Conservation (phyloP, 805 yeast species). For the Saccharomycopsis javanensis region DNA sequence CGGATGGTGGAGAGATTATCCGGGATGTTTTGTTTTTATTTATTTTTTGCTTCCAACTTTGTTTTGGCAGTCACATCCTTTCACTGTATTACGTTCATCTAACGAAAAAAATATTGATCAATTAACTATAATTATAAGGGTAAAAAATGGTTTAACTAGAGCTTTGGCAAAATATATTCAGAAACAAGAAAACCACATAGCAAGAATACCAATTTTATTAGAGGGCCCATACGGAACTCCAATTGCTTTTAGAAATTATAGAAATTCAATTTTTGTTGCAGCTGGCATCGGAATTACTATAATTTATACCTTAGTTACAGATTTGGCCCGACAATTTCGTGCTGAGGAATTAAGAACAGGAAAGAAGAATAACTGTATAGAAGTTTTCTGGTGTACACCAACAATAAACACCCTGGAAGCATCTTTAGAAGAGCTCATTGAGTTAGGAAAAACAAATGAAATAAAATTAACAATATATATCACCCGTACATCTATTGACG, state of each 20-base stretch:
- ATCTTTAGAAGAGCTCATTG: conserved; percentile 12
- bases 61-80: conserved; percentile 53
- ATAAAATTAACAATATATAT: conserved; percentile 10
- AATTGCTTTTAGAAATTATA: conserved; percentile 39
- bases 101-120: conserved; percentile 26
- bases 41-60: conserved; percentile 36
- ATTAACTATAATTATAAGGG: conserved; percentile 33
- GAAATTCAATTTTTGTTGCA: conserved; percentile 49
- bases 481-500: conserved; percentile 6
- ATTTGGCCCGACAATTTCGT: conserved; percentile 23
- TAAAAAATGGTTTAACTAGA: conserved; percentile 40
- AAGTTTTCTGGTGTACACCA: conserved; percentile 16
- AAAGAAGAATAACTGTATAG: conserved; percentile 5
- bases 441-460: not conserved
- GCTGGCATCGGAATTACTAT: conserved; percentile 75
- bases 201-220: conserved; percentile 29
- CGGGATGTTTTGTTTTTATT: conserved; percentile 38
- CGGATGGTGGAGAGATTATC: conserved; percentile 31
- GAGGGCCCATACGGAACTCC: conserved; percentile 69
- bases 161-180: conserved; percentile 26
- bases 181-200: conserved; percentile 22
- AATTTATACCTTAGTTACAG: conserved; percentile 37
- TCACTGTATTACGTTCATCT: conserved; percentile 36
- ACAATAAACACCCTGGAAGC: conserved; percentile 12
- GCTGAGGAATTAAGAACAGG: conserved; percentile 8